Conservation (phyloP, 2,329 filamentous ascomycete genomes). For the Hypocreales sp. region DNA sequence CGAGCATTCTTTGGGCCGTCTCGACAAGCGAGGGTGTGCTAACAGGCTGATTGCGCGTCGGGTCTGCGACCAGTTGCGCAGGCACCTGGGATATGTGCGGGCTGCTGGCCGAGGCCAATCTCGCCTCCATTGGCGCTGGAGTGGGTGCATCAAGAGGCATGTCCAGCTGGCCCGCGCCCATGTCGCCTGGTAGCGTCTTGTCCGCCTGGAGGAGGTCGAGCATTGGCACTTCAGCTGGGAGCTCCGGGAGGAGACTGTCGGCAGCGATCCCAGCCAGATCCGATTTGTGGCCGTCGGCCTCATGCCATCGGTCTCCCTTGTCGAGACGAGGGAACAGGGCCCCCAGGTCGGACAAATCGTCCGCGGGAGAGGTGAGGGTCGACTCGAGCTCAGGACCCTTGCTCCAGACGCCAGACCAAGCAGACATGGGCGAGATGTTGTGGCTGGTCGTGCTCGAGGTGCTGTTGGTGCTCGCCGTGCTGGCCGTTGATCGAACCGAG, state of each 20-base stretch:
- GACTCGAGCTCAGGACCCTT: conserved; percentile 24
- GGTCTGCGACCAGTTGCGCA: no score
- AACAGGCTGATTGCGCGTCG: conserved; percentile 11
- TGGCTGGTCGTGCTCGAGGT: conserved; percentile 21
- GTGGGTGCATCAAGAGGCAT: no score
- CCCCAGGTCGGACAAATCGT: conserved; percentile 19
- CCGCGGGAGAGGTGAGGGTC: conserved; percentile 28
- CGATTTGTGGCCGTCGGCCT: conserved; percentile 8
- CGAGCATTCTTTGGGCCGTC: conserved; percentile 27
- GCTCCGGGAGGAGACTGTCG: conserved; percentile 20
- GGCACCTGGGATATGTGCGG: no score
- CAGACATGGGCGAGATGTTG: conserved; percentile 31
- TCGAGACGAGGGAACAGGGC: conserved; percentile 12
- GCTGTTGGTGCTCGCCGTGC: conserved; percentile 21
- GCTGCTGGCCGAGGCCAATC: no score
- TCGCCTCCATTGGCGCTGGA: no score
- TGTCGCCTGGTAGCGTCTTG: no score
- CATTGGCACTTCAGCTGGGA: no score
- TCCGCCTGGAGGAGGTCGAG: no score
- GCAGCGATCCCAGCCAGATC: conserved; percentile 4
- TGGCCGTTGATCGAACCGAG: conserved; percentile 33
- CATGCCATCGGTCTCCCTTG: conserved; percentile 8
- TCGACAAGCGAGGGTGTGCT: conserved; percentile 20
- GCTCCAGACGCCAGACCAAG: conserved; percentile 23
- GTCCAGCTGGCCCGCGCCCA: no score